Base-by-base conservation (phyloP, 345 rosid species). In the Sisymbrium irio region DNA sequence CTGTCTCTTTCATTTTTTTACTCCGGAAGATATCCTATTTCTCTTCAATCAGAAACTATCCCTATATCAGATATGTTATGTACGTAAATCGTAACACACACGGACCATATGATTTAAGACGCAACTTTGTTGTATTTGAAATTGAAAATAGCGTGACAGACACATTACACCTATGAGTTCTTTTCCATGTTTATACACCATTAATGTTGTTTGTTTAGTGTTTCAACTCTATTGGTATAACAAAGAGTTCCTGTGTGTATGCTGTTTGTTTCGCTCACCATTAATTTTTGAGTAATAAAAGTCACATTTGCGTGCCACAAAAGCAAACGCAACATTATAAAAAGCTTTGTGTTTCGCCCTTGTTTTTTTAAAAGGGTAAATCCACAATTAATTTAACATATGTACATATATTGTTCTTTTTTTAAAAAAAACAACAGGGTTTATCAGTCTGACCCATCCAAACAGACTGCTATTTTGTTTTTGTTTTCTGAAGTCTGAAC, bases 31-130 rank as follows among this genome's bases (percentile, higher is more conserved):
- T 47, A 49, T 60, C 8, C 36, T 41, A 13, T 46, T 37, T 30
- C 13, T 7, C 10, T 49, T 28, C 51, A 37, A 8, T 46, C 33
- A 27, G 20, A 73, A 56, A 7, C 61, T 36, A 66, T 58, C 60
- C 36, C 67, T 73, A 46, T 57, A 45, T 73, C 65, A 73, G 51
- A 65, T 65, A 41, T 28, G 17, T 37, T 14, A 46, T 57, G 67
- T 74, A 28, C 59, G 30, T 46, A 15, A 65, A 55, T 56, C 47
- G 15, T 22, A 55, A 20, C 15, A 62, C 62, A 20, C 32, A n/a
- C n/a, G 20, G 8, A 49, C 65, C 77, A 62, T n/a, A 13, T 32
- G 0, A 30, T 56, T 56, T 50, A 65, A 49, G 18, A 33, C 20
- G 1, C 46, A 50, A 35, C 14, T 13, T 49, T 19, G 3, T 65